These are phyloP conservation scores for Penicillium pulvis DNA, from an alignment of 495 filamentous ascomycete species.

Conservation along the genomic window DNA sequence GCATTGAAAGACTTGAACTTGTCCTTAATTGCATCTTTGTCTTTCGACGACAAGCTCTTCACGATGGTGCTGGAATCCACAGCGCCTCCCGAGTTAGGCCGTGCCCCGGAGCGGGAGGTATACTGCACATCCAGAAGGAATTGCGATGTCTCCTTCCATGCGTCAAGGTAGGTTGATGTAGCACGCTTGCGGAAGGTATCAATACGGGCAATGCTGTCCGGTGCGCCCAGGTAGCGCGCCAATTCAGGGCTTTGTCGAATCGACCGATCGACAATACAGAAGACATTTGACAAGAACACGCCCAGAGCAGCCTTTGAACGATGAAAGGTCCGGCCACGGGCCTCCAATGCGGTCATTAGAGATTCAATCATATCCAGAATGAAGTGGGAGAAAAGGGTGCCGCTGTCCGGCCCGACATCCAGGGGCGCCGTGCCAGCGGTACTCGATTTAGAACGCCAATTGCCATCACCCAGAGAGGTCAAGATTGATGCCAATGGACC, in stretches of 20 bases:
- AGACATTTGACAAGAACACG: constrained; percentile 89
- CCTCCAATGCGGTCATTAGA: constrained; percentile 75
- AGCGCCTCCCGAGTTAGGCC: constrained; percentile 67
- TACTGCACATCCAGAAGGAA: constrained; percentile 90
- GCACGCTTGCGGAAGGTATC: constrained; percentile 88
- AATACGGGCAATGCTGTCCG: constrained; percentile 61
- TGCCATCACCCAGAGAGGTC: constrained; percentile 88
- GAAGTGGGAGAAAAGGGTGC: constrained; percentile 85
- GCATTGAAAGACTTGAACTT: constrained; percentile 93
- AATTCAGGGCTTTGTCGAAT: constrained; percentile 79
- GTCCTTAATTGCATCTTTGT: constrained; percentile 93
- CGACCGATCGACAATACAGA: constrained; percentile 81
- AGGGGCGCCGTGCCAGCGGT: constrained; percentile 69
- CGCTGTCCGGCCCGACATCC: constrained; percentile 88
- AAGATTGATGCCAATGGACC: constrained; percentile 86
- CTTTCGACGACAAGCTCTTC: constrained; percentile 79
- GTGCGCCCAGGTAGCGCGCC: constrained; percentile 64
- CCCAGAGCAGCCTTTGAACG: constrained; percentile 78
- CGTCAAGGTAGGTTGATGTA: constrained; percentile 77
- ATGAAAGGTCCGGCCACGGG: constrained; percentile 69
- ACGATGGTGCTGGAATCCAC: constrained; percentile 79
- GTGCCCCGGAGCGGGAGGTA: constrained; percentile 64
- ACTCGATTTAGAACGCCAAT: constrained; percentile 67
- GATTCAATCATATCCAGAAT: constrained; percentile 81
- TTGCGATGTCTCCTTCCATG: constrained; percentile 84